Conservation (phyloP, 1,284 basidiomycete genomes). For the Mycena citricolor region DNA sequence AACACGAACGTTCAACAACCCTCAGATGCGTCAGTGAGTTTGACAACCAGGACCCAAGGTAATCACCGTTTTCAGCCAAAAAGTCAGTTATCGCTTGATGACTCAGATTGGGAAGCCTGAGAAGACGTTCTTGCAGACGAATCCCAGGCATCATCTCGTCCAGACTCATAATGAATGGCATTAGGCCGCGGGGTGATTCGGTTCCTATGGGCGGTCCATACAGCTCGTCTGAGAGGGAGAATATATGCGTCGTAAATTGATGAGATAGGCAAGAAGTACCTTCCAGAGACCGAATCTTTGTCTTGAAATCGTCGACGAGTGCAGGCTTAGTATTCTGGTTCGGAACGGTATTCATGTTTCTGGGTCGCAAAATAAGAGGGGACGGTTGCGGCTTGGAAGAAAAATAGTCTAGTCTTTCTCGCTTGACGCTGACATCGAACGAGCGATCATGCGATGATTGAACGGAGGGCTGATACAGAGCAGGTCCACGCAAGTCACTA, state of each 20-base stretch:
- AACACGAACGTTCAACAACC: slow-evolving; percentile 40
- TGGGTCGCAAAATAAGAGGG: slow-evolving; percentile 16
- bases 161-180: slow-evolving; percentile 36
- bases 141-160: slow-evolving; percentile 46
- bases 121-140: slow-evolving; percentile 43
- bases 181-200: slow-evolving; percentile 41
- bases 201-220: slow-evolving; percentile 43
- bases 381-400: slow-evolving; percentile 15
- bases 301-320: slow-evolving; percentile 21
- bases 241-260: slow-evolving; percentile 11
- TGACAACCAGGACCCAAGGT: not conserved
- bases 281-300: slow-evolving; percentile 30
- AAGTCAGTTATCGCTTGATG: slow-evolving; percentile 47
- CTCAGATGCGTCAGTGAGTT: no score
- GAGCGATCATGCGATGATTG: slow-evolving; percentile 44
- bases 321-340: slow-evolving; percentile 8
- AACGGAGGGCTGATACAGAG: slow-evolving; percentile 40
- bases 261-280: slow-evolving; percentile 21
- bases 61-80: slow-evolving; percentile 39
- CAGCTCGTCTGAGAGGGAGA: slow-evolving; percentile 34
- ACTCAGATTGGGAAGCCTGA: slow-evolving; percentile 29
- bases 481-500: slow-evolving; percentile 41
- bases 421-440: slow-evolving; percentile 44
- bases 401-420: slow-evolving; percentile 37
- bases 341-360: no score